Base-by-base conservation (phyloP, 1,139 yeast genomes). In the Spencermartinsiella ligniputridi region DNA sequence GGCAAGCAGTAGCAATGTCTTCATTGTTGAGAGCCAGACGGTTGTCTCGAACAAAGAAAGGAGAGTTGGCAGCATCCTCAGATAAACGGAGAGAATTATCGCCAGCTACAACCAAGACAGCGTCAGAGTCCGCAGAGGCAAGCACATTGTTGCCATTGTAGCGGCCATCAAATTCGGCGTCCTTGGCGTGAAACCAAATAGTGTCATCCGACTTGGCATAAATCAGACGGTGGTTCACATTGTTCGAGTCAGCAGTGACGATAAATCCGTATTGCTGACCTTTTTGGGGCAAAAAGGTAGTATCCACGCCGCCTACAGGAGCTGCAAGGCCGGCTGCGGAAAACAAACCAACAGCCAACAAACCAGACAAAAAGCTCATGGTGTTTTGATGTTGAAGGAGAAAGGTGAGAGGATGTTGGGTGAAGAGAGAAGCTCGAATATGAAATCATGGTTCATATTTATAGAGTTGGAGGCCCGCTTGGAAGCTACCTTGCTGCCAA, bases 41-140 rank as follows among this genome's bases (percentile, higher is more conserved):
- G 18, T n/a, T 25, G 15, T 22, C 32, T 8, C 15, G 25, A 25
- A 37, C 13, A 6, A 33, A 4, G 20, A 37, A 37, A 18, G 40
- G 25, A 4, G 32, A 27, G 15, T 17, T 22, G 16, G 41, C 39
- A 20, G 33, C 37, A 19, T 41, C 37, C 6, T 43, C 37, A 21
- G 45, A 37, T 34, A 47, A 40, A 12, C 40, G 42, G 15, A 47
- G 42, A 19, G 42, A 42, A 35, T 44, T 38, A 21, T 47, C 50
- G 6, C 33, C 25, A 27, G 32, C 12, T n/a, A 27, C 15, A 6
- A 27, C 32, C 32, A 27, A n/a, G 5, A 27, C 32, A 5, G 32
- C 32, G 32, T 27, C 32, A 6, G 32, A 27, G 15, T 27, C 32
- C 15, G 8, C 32, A 6, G 32, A 27, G 5, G 32, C 32, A 27